Evolutionary conservation across 306 rosid species (phyloP).

Genomic region (Parietaria judaica): DNA sequence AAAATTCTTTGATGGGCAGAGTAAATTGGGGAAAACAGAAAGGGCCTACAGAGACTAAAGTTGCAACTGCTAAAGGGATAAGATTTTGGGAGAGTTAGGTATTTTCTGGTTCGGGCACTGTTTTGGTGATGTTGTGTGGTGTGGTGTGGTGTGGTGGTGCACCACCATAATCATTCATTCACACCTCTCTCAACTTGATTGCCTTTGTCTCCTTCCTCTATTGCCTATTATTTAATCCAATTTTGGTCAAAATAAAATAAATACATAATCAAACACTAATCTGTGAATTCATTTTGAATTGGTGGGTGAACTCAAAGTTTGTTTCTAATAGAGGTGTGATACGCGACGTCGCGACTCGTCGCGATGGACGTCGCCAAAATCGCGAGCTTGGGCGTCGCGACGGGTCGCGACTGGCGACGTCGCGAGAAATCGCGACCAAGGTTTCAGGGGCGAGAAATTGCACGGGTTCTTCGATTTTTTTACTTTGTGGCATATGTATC

Average conservation of each 20-base stretch:
- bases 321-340: no score
- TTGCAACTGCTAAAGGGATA: conserved; percentile 48
- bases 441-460: no score
- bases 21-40: not conserved
- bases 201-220: conserved; percentile 7
- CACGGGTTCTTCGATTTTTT: no score
- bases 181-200: conserved; percentile 7
- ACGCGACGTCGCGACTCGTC: no score
- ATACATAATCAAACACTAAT: not conserved
- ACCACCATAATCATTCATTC: conserved; percentile 3
- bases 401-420: no score
- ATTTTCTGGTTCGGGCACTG: conserved; percentile 46
- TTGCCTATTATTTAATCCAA: not conserved
- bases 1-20: not conserved
- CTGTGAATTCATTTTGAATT: no score
- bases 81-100: conserved; percentile 65
- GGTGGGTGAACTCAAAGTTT: no score
- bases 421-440: no score
- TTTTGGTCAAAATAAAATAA: not conserved
- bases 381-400: no score
- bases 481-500: no score
- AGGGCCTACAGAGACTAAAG: conserved; percentile 55
- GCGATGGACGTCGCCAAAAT: no score
- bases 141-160: conserved; percentile 11
- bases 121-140: conserved; percentile 17